Conservation (phyloP, 345 rosid genomes). For the Litchi chinensis region DNA sequence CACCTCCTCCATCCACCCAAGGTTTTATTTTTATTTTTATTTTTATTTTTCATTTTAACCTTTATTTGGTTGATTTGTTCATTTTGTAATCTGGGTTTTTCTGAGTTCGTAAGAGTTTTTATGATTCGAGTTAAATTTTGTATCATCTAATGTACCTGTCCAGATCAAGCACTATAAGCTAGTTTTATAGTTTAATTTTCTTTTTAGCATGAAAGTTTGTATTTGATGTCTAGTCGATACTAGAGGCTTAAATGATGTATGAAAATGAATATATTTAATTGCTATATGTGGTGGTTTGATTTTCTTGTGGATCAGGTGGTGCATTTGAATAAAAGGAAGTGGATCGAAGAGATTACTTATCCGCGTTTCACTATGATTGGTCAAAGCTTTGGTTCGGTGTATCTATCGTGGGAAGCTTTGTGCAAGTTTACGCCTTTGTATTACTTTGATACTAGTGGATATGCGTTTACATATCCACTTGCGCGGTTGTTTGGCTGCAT, state of each 20-base stretch:
- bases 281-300: not conserved
- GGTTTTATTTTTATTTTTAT: conserved; percentile 34
- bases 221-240: not conserved
- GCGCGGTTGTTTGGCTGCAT: conserved; percentile 93
- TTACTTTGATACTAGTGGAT: conserved; percentile 85
- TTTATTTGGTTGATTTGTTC: not conserved
- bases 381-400: conserved; percentile 91
- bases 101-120: not conserved
- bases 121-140: not conserved
- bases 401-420: conserved; percentile 88
- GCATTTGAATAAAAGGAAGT: conserved; percentile 68
- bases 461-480: conserved; percentile 91
- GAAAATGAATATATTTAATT: not conserved
- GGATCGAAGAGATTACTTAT: conserved; percentile 84
- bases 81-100: not conserved
- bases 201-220: not conserved
- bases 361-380: conserved; percentile 96
- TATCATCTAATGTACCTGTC: too few relatives aligned
- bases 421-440: conserved; percentile 70
- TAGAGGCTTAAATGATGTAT: not conserved
- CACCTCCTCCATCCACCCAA: conserved; percentile 62
- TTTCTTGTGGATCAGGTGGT: conserved; percentile 56
- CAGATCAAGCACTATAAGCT: not conserved
- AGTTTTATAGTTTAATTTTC: not conserved
- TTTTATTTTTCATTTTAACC: not conserved